These are phyloP conservation scores for Lipomyces yamanashiensis DNA, from an alignment of 805 yeast genomes.

Conservation along the genomic window DNA sequence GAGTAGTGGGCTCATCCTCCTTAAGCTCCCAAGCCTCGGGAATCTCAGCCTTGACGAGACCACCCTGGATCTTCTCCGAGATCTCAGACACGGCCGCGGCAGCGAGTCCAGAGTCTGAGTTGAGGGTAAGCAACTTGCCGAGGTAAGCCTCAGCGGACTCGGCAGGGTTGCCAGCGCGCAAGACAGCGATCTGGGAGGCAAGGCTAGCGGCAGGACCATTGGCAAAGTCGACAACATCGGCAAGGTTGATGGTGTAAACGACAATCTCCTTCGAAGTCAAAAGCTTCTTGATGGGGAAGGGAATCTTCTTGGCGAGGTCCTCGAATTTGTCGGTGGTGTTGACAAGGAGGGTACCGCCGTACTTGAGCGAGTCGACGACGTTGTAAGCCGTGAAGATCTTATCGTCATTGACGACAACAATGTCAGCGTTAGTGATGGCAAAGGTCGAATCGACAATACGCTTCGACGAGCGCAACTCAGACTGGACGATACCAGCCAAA, in stretches of 20 bases:
- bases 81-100: conserved; percentile 30
- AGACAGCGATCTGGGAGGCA: conserved; percentile 78
- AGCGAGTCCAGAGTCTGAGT: conserved; percentile 25
- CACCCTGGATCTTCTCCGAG: conserved; percentile 46
- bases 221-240: conserved; percentile 50
- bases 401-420: conserved; percentile 66
- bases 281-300: conserved; percentile 22
- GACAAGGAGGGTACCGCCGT: conserved; percentile 61
- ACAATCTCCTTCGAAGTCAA: conserved; percentile 21
- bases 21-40: conserved; percentile 36
- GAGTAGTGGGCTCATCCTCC: conserved; percentile 38
- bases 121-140: conserved; percentile 39
- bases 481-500: conserved; percentile 75
- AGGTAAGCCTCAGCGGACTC: conserved; percentile 40
- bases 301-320: conserved; percentile 29
- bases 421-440: conserved; percentile 62
- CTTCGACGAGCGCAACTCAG: conserved; percentile 58
- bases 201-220: conserved; percentile 71
- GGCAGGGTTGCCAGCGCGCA: conserved; percentile 69
- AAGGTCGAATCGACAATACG: conserved; percentile 39
- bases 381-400: conserved; percentile 61
- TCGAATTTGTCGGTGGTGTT: conserved; percentile 58
- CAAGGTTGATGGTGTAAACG: conserved; percentile 29
- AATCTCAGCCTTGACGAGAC: conserved; percentile 42
- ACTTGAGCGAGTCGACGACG: conserved; percentile 62